Conservation (phyloP, 306 rosid species). For the Alnus rubra region DNA sequence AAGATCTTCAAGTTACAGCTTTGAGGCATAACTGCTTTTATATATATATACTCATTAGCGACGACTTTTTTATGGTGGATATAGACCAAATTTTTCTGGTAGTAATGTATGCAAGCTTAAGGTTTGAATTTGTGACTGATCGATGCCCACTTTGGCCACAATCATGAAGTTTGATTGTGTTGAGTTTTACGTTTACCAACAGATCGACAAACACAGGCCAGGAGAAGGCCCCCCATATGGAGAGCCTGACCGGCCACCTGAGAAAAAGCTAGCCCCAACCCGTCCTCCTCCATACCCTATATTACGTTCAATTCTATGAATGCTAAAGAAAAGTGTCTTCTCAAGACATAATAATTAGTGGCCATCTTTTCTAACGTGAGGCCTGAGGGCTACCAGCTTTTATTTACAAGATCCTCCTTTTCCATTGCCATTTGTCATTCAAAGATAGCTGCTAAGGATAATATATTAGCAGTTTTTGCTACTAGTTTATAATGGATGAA, state of each 20-base stretch:
- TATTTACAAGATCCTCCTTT: not conserved
- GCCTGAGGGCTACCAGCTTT: not conserved
- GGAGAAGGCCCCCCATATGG: not conserved
- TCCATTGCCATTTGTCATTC: not conserved
- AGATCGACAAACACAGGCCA: not conserved
- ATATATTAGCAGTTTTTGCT: no score
- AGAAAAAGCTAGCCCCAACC: not conserved
- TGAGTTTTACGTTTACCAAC: not conserved
- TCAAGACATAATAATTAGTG: slow-evolving; percentile 1
- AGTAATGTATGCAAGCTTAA: no score
- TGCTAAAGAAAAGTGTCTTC: not conserved
- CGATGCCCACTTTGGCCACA: not conserved
- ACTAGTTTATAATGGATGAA: no score
- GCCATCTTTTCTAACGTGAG: not conserved
- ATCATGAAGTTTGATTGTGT: not conserved
- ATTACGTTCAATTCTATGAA: no score
- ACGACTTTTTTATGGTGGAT: no score
- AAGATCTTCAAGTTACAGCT: not conserved
- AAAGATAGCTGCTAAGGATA: no score
- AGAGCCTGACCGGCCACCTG: not conserved
- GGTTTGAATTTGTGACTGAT: not conserved
- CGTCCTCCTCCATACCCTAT: not conserved
- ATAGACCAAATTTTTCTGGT: no score
- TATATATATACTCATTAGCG: no score
- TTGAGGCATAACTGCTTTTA: not conserved